A percentile compares a stretch with the other conserved stretches of the same genome.
phyloP scores from a whole-genome alignment of 345 rosid species.

The Rhodamnia argentea region DNA sequence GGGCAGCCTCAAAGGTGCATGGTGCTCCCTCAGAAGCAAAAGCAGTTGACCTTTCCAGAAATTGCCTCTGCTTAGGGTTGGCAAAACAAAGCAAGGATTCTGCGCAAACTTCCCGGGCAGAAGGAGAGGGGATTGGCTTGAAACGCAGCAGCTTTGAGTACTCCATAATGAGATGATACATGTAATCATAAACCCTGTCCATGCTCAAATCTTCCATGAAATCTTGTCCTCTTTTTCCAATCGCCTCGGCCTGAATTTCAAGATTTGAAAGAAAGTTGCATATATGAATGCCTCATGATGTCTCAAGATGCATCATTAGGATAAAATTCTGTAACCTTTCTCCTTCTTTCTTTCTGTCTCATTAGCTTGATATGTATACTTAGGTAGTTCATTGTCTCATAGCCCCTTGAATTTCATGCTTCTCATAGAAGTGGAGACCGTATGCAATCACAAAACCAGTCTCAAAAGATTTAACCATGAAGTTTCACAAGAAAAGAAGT shows the following conservation, averaged over 20 bases:
- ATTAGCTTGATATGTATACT: not conserved
- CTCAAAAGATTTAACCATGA: not conserved
- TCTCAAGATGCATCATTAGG: not conserved
- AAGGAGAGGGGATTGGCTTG: conserved; percentile 58
- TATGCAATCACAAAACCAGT: not conserved
- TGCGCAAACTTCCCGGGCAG: conserved; percentile 53
- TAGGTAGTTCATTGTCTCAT: not conserved
- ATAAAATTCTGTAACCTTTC: not conserved
- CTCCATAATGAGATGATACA: conserved; percentile 68
- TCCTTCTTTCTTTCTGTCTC: not conserved
- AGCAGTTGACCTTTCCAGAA: conserved; percentile 37
- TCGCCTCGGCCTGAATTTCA: conserved; percentile 46
- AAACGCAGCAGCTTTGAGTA: conserved; percentile 73
- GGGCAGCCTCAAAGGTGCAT: conserved; percentile 38
- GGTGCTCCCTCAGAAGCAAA: conserved; percentile 27
- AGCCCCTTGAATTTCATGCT: not conserved
- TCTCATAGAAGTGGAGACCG: not conserved
- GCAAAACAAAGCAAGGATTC: conserved; percentile 81
- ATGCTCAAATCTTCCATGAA: conserved; percentile 62
- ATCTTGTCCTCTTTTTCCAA: conserved; percentile 68
- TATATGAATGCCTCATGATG: not conserved
- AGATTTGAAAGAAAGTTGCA: not conserved
- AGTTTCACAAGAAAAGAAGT: not conserved
- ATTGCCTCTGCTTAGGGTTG: conserved; percentile 36
- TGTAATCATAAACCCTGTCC: conserved; percentile 75